Conservation (phyloP, 1,284 basidiomycete genomes). For the Pseudozyma sp. region DNA sequence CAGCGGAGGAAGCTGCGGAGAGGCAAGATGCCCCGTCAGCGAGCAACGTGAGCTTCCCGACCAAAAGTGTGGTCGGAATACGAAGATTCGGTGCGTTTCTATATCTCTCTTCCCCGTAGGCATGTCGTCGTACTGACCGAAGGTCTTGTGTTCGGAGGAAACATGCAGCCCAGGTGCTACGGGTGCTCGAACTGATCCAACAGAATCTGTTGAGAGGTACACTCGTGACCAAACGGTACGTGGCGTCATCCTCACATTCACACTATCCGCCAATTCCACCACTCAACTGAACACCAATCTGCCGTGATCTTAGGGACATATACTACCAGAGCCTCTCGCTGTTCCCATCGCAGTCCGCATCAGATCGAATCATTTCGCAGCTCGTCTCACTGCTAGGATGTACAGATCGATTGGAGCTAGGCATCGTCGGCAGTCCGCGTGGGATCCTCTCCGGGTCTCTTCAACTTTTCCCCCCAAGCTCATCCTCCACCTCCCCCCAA, state of each 20-base stretch:
- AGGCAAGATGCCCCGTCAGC: background rate
- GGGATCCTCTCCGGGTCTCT: conserved; percentile 47
- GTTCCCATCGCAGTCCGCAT: conserved; percentile 47
- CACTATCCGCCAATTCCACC: background rate
- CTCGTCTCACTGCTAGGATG: conserved; percentile 21
- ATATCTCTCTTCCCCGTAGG: background rate
- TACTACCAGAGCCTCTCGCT: conserved; percentile 53
- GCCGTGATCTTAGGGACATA: conserved; percentile 38
- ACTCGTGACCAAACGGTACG: conserved; percentile 52
- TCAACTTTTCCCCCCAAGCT: conserved; percentile 4
- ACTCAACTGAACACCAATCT: no score
- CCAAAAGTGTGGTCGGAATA: conserved; percentile 7
- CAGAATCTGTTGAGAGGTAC: conserved; percentile 15
- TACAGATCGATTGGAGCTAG: conserved; percentile 18
- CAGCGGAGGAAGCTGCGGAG: background rate
- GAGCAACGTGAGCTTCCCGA: conserved; percentile 17
- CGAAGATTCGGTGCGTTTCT: conserved; percentile 25
- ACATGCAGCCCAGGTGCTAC: conserved; percentile 35
- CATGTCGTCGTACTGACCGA: background rate
- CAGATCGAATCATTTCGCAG: conserved; percentile 41
- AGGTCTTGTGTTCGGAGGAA: no score
- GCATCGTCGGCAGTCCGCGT: conserved; percentile 51
- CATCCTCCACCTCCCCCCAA: no score
- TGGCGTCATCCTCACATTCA: background rate
- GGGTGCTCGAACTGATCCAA: conserved; percentile 47